phyloP scores from a whole-genome alignment of 768 basidiomycete genomes.

The Pleurotus cornucopiae region DNA sequence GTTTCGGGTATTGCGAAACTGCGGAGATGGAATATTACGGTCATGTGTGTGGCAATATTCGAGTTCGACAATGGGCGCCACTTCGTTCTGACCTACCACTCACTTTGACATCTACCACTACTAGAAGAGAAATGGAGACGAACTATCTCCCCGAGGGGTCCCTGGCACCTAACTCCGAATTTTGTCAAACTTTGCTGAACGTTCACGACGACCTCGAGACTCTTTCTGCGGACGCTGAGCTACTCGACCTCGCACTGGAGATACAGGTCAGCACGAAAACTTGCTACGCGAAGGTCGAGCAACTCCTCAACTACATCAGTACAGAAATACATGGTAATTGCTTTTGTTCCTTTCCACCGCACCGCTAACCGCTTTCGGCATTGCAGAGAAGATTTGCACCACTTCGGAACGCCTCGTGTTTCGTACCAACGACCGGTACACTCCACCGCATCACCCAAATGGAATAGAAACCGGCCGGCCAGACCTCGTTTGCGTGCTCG shows the following conservation, averaged over 20 bases:
- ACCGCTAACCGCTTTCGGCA: neutral
- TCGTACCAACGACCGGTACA: too few relatives aligned
- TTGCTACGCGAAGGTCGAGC: neutral
- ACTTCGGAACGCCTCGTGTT: neutral
- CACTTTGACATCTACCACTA: constrained; percentile 11
- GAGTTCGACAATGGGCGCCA: too few relatives aligned
- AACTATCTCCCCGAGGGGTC: neutral
- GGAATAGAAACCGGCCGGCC: neutral
- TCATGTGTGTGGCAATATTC: too few relatives aligned
- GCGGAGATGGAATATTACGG: too few relatives aligned
- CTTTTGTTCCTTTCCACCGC: neutral
- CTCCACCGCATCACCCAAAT: neutral
- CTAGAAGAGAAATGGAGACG: constrained; percentile 24
- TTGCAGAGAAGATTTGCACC: neutral
- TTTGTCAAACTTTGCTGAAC: neutral
- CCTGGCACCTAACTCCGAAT: neutral
- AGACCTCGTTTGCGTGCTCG: neutral
- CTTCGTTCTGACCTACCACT: too few relatives aligned
- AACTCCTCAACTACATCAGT: too few relatives aligned
- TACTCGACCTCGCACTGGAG: neutral
- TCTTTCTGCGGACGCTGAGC: neutral
- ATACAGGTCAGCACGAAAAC: neutral
- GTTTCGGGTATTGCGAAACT: too few relatives aligned
- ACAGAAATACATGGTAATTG: too few relatives aligned
- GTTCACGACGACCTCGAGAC: neutral